Evolutionary conservation across 441 rosid genomes (phyloP).

Genomic region (Hura crepitans): DNA sequence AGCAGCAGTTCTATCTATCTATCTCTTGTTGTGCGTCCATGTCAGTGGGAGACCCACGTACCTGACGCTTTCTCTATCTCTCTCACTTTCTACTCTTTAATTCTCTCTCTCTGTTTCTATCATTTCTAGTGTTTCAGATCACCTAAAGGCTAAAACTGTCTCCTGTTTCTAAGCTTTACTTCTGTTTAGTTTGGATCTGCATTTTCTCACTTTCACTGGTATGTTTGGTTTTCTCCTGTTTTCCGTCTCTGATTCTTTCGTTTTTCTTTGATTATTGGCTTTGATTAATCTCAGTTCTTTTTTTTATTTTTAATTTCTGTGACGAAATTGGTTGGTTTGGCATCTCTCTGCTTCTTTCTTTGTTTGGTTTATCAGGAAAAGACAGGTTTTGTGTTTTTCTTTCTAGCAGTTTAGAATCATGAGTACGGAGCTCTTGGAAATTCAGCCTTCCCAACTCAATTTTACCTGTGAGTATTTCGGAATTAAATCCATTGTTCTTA

Average conservation of each 20-base stretch:
- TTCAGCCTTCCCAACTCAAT: conserved; percentile 42
- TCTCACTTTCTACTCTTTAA: not conserved
- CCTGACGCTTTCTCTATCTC: not conserved
- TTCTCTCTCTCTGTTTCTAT: not conserved
- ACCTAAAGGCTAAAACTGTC: not conserved
- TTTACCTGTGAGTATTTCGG: conserved; percentile 34
- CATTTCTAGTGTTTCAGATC: not conserved
- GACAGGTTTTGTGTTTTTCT: not conserved
- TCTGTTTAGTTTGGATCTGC: not conserved
- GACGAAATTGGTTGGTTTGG: not conserved
- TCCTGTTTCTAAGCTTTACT: not conserved
- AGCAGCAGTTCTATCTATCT: too few relatives aligned
- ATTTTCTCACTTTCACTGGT: not conserved
- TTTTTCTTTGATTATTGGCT: not conserved
- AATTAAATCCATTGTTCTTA: too few relatives aligned
- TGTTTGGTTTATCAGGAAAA: not conserved
- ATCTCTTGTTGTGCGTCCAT: too few relatives aligned
- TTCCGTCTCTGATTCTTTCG: not conserved
- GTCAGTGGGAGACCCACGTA: not conserved
- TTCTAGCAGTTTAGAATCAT: conserved; percentile 8
- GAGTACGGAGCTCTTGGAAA: conserved; percentile 37
- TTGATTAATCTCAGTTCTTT: not conserved
- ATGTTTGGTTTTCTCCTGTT: not conserved
- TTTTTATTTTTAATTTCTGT: too few relatives aligned
- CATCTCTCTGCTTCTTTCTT: not conserved